These are phyloP conservation scores for Hortiboletus campestris DNA, from an alignment of 768 basidiomycete species.

Conservation along the genomic window DNA sequence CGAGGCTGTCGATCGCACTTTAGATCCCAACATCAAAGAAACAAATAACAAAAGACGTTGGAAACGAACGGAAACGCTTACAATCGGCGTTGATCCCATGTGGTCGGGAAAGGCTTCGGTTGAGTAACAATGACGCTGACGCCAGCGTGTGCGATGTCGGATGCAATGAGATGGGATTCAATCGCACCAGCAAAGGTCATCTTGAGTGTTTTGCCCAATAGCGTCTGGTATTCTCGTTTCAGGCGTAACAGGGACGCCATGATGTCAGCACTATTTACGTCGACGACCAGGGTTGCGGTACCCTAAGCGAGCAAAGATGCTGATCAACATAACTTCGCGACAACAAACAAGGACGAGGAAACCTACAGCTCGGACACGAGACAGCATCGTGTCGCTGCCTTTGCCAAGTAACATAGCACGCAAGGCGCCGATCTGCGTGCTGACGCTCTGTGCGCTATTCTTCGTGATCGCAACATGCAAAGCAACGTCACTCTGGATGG, in stretches of 20 bases:
- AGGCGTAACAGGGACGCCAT: slow-evolving; percentile 69
- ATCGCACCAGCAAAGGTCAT: slow-evolving; percentile 62
- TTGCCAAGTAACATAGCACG: slow-evolving; percentile 58
- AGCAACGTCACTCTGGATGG: slow-evolving; percentile 51
- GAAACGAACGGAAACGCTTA: slow-evolving; percentile 34
- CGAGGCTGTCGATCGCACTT: slow-evolving; percentile 40
- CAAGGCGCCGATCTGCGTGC: slow-evolving; percentile 63
- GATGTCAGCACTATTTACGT: slow-evolving; percentile 66
- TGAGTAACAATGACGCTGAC: slow-evolving; percentile 73
- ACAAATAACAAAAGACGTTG: background rate
- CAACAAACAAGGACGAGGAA: background rate
- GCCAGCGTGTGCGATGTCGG: slow-evolving; percentile 61
- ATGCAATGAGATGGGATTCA: slow-evolving; percentile 65
- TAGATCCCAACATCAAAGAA: background rate
- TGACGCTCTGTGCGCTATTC: slow-evolving; percentile 47
- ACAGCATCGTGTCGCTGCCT: slow-evolving; percentile 39
- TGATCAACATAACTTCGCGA: background rate
- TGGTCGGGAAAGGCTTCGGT: slow-evolving; percentile 57
- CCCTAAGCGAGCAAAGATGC: slow-evolving; percentile 38
- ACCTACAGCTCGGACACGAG: slow-evolving; percentile 17
- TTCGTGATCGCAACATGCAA: slow-evolving; percentile 59
- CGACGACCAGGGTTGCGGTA: slow-evolving; percentile 62
- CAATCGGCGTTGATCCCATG: slow-evolving; percentile 69
- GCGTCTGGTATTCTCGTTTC: slow-evolving; percentile 64
- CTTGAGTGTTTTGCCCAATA: slow-evolving; percentile 54